Percentiles rank a stretch among this genome's conserved stretches.
These are phyloP conservation scores for Circinella umbellata DNA, from an alignment of 371 early-diverging fungal genomes.

Conservation along the genomic window DNA sequence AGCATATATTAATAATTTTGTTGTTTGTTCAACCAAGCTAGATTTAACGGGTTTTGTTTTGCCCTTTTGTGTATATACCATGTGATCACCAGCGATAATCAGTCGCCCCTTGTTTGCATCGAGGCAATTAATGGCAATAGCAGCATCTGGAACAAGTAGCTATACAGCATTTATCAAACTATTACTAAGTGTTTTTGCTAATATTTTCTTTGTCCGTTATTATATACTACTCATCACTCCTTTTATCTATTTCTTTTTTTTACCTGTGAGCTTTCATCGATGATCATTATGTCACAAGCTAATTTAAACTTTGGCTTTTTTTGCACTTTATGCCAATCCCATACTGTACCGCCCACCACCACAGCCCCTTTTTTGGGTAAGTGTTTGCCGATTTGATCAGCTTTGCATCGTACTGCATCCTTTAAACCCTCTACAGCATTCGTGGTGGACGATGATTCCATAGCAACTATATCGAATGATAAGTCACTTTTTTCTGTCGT, in stretches of 20 bases:
- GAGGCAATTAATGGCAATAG: constrained; percentile 52
- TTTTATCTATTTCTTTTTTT: background rate
- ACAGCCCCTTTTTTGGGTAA: constrained; percentile 17
- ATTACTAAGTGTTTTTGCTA: no score
- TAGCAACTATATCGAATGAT: constrained; percentile 9
- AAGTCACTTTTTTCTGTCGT: constrained; percentile 3
- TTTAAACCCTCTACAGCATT: background rate
- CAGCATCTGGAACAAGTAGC: constrained; percentile 56
- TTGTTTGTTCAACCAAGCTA: constrained; percentile 1
- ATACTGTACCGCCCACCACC: constrained; percentile 61
- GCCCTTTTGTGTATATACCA: constrained; percentile 27
- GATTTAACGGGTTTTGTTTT: background rate
- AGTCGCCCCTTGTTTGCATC: constrained; percentile 43
- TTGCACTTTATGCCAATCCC: constrained; percentile 53
- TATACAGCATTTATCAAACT: background rate
- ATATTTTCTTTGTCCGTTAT: no score
- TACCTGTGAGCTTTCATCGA: constrained; percentile 66
- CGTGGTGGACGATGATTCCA: constrained; percentile 6
- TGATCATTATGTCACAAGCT: constrained; percentile 55
- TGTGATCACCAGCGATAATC: constrained; percentile 65
- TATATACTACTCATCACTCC: no score
- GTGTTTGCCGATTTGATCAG: constrained; percentile 7
- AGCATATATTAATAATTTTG: background rate
- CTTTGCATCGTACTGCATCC: constrained; percentile 17
- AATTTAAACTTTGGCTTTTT: constrained; percentile 33